phyloP scores from a whole-genome alignment of 768 basidiomycete species.

The Cubamyces sp. region DNA sequence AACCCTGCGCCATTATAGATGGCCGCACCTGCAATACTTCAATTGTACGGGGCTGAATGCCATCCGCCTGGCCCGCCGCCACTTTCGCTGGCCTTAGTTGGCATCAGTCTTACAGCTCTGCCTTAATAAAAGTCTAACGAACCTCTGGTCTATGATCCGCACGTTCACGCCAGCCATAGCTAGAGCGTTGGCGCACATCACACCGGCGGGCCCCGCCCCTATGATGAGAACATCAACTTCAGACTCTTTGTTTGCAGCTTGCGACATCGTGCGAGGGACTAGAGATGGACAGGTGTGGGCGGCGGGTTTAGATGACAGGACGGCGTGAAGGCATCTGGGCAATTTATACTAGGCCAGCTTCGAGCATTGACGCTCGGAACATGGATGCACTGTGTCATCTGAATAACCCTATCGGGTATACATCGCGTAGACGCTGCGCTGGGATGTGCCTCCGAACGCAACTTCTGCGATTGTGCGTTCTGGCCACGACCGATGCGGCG shows the following conservation, averaged over 20 bases:
- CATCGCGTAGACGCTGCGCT: slow-evolving; percentile 1
- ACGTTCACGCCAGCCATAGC: slow-evolving; percentile 60
- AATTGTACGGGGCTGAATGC: slow-evolving; percentile 59
- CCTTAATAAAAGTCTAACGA: not conserved
- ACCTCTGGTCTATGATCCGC: slow-evolving; percentile 67
- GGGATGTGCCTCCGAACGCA: not conserved
- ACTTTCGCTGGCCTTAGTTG: slow-evolving; percentile 42
- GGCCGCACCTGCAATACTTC: slow-evolving; percentile 50
- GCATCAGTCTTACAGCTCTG: slow-evolving; percentile 17
- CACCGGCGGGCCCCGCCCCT: slow-evolving; percentile 63
- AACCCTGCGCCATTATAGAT: too few species aligned
- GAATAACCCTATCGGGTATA: slow-evolving; percentile 22
- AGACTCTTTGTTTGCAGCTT: slow-evolving; percentile 35
- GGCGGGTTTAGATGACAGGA: not conserved
- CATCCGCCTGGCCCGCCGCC: slow-evolving; percentile 57
- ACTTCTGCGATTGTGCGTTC: not conserved
- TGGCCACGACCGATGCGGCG: slow-evolving; percentile 1
- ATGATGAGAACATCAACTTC: slow-evolving; percentile 62
- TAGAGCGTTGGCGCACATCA: slow-evolving; percentile 73
- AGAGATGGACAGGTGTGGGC: not conserved
- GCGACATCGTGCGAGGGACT: not conserved
- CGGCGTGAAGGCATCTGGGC: not conserved
- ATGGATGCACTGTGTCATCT: slow-evolving; percentile 21
- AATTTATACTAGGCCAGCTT: slow-evolving; percentile 11
- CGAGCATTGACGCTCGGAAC: slow-evolving; percentile 17